phyloP scores from a whole-genome alignment of 2,329 filamentous ascomycete genomes.

The Ciborinia camelliae region DNA sequence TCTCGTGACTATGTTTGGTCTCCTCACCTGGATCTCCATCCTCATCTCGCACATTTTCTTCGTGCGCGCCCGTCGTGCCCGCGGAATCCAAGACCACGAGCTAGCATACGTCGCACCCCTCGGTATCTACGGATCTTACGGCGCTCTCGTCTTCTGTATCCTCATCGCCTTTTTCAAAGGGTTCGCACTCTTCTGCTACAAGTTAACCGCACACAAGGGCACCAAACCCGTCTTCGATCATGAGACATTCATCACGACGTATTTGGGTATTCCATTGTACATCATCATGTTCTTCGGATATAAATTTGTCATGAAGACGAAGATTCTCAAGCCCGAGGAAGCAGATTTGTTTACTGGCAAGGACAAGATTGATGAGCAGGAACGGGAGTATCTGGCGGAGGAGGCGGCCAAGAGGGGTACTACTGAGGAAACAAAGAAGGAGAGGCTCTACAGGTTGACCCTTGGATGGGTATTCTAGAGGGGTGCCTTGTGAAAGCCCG shows the following conservation, averaged over 20 bases:
- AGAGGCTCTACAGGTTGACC: conserved; percentile 22
- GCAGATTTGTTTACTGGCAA: conserved; percentile 59
- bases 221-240: conserved; percentile 56
- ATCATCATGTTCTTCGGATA: conserved; percentile 56
- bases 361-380: conserved; percentile 57
- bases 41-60: conserved; percentile 68
- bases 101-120: conserved; percentile 69
- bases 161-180: conserved; percentile 81
- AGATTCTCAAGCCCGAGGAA: conserved; percentile 46
- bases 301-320: conserved; percentile 45
- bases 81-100: conserved; percentile 53
- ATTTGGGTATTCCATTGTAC: conserved; percentile 62
- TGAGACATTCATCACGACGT: conserved; percentile 63
- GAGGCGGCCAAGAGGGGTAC: conserved; percentile 25
- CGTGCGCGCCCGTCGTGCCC: conserved; percentile 59
- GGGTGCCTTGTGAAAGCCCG: no score
- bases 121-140: conserved; percentile 66
- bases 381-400: conserved; percentile 41
- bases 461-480: conserved; percentile 22
- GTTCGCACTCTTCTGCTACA: conserved; percentile 62
- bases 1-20: conserved; percentile 48
- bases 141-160: conserved; percentile 66
- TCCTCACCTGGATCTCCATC: conserved; percentile 38
- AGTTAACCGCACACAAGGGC: conserved; percentile 37
- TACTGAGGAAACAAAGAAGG: conserved; percentile 19